These are phyloP conservation scores for Phoma herbarum DNA, from an alignment of 2,329 filamentous ascomycete genomes.

Conservation along the genomic window DNA sequence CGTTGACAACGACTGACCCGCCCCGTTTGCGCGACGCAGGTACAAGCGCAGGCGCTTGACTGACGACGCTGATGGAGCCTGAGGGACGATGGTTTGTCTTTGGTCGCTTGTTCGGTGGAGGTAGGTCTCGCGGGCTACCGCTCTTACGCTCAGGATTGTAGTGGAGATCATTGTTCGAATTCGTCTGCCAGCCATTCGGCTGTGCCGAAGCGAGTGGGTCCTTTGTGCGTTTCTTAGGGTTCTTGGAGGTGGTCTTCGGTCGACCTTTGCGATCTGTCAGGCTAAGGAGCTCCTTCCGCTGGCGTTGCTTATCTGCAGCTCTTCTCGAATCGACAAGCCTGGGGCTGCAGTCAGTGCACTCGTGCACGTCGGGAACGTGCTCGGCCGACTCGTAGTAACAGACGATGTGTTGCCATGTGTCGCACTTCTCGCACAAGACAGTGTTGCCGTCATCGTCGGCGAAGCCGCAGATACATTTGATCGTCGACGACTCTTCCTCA, in stretches of 20 bases:
- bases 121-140: constrained; percentile 61
- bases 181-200: constrained; percentile 70
- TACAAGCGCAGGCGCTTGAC: constrained; percentile 70
- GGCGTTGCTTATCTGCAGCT: constrained; percentile 76
- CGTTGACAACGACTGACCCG: constrained; percentile 66
- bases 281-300: constrained; percentile 66
- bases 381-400: constrained; percentile 86
- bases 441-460: constrained; percentile 96
- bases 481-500: constrained; percentile 87
- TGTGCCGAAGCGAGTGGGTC: constrained; percentile 67
- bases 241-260: constrained; percentile 79
- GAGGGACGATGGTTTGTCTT: constrained; percentile 84
- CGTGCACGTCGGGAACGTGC: constrained; percentile 79
- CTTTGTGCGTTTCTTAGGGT: constrained; percentile 87
- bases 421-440: constrained; percentile 93
- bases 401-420: constrained; percentile 97
- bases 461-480: constrained; percentile 97
- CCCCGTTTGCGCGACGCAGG: constrained; percentile 69
- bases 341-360: constrained; percentile 88
- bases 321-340: constrained; percentile 75
- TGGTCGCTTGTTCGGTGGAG: constrained; percentile 76
- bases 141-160: constrained; percentile 58
- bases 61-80: constrained; percentile 76
- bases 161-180: constrained; percentile 65
- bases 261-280: constrained; percentile 71